A percentile compares a stretch with the other conserved stretches of the same genome.
Evolutionary conservation across 2,329 filamentous ascomycete genomes (phyloP).

Genomic region (Trichoderma sp.): DNA sequence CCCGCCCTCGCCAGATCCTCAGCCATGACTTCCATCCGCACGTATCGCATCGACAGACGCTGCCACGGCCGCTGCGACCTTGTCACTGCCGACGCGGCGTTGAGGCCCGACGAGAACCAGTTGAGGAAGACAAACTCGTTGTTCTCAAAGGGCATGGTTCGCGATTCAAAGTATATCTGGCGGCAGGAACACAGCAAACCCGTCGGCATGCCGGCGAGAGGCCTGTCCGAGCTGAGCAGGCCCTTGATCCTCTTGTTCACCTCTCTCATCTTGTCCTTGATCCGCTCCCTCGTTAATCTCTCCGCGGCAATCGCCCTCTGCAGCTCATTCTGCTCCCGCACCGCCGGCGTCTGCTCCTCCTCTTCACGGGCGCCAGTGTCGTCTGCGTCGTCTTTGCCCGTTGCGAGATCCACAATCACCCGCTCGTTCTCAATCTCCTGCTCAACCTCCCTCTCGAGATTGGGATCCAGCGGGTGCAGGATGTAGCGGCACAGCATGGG

Average conservation of each 20-base stretch:
- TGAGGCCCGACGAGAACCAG: conserved; percentile 51
- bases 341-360: background rate
- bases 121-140: conserved; percentile 54
- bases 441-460: conserved; percentile 1
- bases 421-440: conserved; percentile 1
- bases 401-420: background rate
- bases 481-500: conserved; percentile 42
- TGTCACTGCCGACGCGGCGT: conserved; percentile 46
- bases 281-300: background rate
- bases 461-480: conserved; percentile 34
- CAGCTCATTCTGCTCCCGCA: conserved; percentile 12
- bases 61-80: conserved; percentile 49
- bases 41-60: conserved; percentile 44
- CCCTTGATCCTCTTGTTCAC: conserved; percentile 1
- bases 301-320: background rate
- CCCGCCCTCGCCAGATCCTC: conserved; percentile 42
- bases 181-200: conserved; percentile 45
- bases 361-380: background rate
- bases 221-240: conserved; percentile 42
- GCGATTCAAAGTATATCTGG: conserved; percentile 50
- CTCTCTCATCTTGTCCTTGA: conserved; percentile 4
- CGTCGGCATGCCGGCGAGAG: conserved; percentile 47
- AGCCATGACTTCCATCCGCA: conserved; percentile 47
- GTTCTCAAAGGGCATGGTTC: conserved; percentile 45
- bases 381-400: background rate